phyloP scores from a whole-genome alignment of 108 stramenopile genomes.

The Cafeteria roenbergensis region DNA sequence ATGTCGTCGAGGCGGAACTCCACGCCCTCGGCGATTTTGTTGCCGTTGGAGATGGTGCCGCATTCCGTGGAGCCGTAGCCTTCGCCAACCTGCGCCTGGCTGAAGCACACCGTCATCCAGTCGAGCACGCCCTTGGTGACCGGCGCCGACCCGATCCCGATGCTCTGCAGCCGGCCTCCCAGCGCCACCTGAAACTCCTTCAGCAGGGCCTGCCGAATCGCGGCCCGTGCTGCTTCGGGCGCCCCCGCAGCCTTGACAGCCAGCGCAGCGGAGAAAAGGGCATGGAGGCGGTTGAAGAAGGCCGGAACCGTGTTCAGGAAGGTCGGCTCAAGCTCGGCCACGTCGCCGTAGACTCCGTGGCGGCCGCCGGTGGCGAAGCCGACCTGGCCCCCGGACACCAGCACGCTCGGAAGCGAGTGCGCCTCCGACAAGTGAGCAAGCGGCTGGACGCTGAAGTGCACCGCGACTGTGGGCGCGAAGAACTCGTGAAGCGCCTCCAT shows the following conservation, averaged over 20 bases:
- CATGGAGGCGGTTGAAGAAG: neutral
- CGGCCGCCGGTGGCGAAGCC: neutral
- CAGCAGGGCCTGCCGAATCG: neutral
- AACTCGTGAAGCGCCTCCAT: neutral
- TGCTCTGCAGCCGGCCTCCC: conserved; percentile 15
- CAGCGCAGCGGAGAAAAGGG: neutral
- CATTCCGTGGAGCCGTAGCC: conserved; percentile 92
- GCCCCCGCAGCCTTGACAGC: neutral
- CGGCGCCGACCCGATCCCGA: conserved; percentile 78
- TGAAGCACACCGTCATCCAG: conserved; percentile 64
- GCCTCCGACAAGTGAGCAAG: neutral
- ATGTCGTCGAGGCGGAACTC: conserved; percentile 76
- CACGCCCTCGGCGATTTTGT: conserved; percentile 51
- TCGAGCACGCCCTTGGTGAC: conserved; percentile 66
- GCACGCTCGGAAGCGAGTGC: neutral
- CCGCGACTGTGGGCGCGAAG: neutral
- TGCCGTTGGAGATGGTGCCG: conserved; percentile 56
- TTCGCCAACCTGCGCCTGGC: conserved; percentile 66
- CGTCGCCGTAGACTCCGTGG: neutral
- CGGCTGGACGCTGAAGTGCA: neutral
- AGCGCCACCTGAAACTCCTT: neutral
- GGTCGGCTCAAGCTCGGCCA: neutral
- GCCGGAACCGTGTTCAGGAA: neutral
- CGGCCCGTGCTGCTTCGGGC: neutral
- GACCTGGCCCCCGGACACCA: neutral